Evolutionary conservation across 2,329 filamentous ascomycete genomes (phyloP), one percentile per base, ranked within the genome.

Genomic region (Neofusicoccum parvum): DNA sequence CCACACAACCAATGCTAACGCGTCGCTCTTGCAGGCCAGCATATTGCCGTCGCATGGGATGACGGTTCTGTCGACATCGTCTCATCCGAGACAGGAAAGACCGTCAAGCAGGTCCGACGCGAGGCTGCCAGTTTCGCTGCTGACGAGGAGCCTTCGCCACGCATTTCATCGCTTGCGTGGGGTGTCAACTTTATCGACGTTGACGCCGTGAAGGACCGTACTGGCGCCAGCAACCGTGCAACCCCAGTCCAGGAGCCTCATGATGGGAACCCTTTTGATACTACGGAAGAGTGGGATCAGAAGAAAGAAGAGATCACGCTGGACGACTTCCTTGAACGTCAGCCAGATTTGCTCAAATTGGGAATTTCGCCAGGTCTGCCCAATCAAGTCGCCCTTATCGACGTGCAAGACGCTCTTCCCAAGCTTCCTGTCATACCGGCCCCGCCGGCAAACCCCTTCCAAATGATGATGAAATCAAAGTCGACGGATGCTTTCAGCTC

Each of bases 11-110:
- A 43, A 20, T n/a, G 39, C 50, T 64, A 51, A 60, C 34, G 17
- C 62, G 41, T 66, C 37, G 15, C 7, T 58, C 14, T 10, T 46
- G 62, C 36, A 90, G 89, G 90, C 9, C 90, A 92, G 68, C 88
- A 92, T 48, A 84, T 97, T 64, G 92, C 92, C 14, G 87, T 95
- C 14, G 92, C 88, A 51, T 96, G 92, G 88, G 92, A 87, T 70
- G 92, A 96, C 80, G 91, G 91, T 34, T 86, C 86, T 6, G 87
- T 95, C 20, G 88, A 92, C 66, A 80, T 96, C 41, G 86, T 94
- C 75, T 91, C 90, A 67, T 80, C 92, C 23, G 92, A 95, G 75
- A 94, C 88, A 71, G 91, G 88, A 76, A 96, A 94, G 78, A 87
- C 90, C 12, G 88, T 93, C 20, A 60, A 59, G 63, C 54, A 68